Evolutionary conservation across 257 asterid species (phyloP).

Genomic region (Leptodermis oblonga): DNA sequence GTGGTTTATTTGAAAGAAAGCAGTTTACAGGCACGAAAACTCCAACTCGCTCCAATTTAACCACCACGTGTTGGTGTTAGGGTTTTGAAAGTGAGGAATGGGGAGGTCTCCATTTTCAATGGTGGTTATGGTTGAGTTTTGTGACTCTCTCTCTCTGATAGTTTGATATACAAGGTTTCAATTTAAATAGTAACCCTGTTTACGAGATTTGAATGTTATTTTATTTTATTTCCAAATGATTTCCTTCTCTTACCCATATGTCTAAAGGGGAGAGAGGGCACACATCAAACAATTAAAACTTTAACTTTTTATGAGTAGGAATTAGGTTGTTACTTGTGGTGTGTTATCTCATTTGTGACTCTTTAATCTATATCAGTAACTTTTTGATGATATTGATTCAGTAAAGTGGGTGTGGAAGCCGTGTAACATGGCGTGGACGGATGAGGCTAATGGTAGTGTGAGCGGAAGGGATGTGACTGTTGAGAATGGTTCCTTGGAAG

Average conservation of each 20-base stretch:
- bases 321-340: neutral
- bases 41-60: too few relatives aligned
- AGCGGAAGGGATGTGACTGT: slow-evolving; percentile 34
- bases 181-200: neutral
- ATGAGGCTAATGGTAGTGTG: slow-evolving; percentile 44
- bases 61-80: neutral
- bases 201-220: neutral
- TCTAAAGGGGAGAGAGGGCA: neutral
- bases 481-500: slow-evolving; percentile 38
- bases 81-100: slow-evolving; percentile 5
- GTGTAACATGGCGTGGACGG: slow-evolving; percentile 55
- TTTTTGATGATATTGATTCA: slow-evolving; percentile 12
- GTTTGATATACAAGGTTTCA: neutral
- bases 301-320: neutral
- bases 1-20: neutral
- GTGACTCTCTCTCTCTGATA: neutral
- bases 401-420: slow-evolving; percentile 27
- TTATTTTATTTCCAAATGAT: neutral
- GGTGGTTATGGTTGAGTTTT: neutral
- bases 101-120: neutral
- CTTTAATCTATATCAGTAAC: neutral
- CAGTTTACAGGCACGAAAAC: neutral
- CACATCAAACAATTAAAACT: neutral
- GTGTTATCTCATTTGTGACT: neutral
- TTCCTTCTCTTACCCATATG: neutral